A percentile compares a stretch with the other conserved stretches of the same genome.
These are phyloP conservation scores for Pseudogymnoascus sp. DNA, from an alignment of 2,329 filamentous ascomycete species.

Conservation along the genomic window DNA sequence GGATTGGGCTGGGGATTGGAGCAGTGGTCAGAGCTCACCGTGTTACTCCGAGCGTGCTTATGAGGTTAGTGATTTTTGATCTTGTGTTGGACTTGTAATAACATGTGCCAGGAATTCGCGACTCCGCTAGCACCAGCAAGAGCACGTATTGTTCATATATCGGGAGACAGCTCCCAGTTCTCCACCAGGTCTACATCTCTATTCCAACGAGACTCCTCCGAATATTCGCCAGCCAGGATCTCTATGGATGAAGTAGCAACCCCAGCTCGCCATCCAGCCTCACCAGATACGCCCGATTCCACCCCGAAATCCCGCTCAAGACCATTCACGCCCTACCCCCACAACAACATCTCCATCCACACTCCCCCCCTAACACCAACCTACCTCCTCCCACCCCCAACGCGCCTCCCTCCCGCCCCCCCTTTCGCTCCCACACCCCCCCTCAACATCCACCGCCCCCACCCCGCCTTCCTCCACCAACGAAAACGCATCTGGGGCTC, in stretches of 20 bases:
- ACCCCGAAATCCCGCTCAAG: not conserved
- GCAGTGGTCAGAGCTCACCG: slow-evolving; percentile 11
- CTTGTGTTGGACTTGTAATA: slow-evolving; percentile 1
- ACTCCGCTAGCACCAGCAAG: slow-evolving; percentile 19
- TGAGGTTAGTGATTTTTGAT: slow-evolving; percentile 16
- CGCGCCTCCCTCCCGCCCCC: not conserved
- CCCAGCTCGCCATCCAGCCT: not conserved
- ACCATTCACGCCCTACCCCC: not conserved
- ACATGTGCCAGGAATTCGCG: slow-evolving; percentile 17
- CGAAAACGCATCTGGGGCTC: not conserved
- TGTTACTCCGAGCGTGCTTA: slow-evolving; percentile 17
- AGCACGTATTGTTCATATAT: slow-evolving; percentile 20
- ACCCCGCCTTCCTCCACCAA: not conserved
- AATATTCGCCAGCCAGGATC: not conserved
- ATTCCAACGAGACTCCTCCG: not conserved
- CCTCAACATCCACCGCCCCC: not conserved
- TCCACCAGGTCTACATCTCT: not conserved
- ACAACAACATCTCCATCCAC: not conserved
- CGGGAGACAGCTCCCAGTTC: not conserved
- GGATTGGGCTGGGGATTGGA: slow-evolving; percentile 21
- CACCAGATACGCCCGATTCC: not conserved
- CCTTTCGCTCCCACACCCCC: not conserved
- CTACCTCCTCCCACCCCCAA: not conserved
- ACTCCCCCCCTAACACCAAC: not conserved
- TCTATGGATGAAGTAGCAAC: not conserved